Conservation (phyloP, 2,329 filamentous ascomycete species). For the Ophiostoma piceae region DNA sequence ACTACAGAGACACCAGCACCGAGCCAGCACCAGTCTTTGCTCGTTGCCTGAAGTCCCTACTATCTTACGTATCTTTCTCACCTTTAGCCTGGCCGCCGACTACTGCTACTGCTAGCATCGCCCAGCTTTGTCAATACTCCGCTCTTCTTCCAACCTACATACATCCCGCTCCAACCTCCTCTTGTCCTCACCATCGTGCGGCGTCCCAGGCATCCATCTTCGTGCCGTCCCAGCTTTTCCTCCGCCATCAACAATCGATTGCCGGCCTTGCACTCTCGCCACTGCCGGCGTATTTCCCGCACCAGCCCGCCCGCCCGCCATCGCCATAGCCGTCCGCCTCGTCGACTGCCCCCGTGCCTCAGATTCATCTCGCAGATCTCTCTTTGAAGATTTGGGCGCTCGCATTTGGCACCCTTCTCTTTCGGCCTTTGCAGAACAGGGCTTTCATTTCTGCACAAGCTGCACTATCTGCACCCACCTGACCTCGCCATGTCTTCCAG, state of each 20-base stretch:
- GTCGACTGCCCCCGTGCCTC: neutral
- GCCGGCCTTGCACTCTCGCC: conserved; percentile 2
- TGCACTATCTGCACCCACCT: conserved; percentile 13
- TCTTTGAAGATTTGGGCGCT: neutral
- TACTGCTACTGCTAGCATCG: conserved; percentile 9
- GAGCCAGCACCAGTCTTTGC: conserved; percentile 16
- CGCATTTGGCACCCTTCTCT: neutral
- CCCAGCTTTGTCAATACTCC: conserved; percentile 14
- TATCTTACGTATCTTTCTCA: conserved; percentile 19
- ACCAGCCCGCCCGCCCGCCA: neutral
- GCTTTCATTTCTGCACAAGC: neutral
- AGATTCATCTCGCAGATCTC: neutral
- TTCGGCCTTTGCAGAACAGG: conserved; percentile 6
- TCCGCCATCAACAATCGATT: neutral
- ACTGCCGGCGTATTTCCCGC: conserved; percentile 12
- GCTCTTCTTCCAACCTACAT: conserved; percentile 14
- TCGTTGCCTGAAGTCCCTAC: conserved; percentile 21
- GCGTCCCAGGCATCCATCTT: neutral
- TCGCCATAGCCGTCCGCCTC: neutral
- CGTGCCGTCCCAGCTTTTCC: neutral
- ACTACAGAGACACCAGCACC: neutral
- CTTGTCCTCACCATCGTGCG: neutral
- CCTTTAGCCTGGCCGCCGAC: neutral
- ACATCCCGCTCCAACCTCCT: conserved; percentile 3
- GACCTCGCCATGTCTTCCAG: conserved; percentile 18